Evolutionary conservation across 441 rosid genomes (phyloP), one percentile per base, ranked within the genome.

Genomic region (Corymbia citriodora): DNA sequence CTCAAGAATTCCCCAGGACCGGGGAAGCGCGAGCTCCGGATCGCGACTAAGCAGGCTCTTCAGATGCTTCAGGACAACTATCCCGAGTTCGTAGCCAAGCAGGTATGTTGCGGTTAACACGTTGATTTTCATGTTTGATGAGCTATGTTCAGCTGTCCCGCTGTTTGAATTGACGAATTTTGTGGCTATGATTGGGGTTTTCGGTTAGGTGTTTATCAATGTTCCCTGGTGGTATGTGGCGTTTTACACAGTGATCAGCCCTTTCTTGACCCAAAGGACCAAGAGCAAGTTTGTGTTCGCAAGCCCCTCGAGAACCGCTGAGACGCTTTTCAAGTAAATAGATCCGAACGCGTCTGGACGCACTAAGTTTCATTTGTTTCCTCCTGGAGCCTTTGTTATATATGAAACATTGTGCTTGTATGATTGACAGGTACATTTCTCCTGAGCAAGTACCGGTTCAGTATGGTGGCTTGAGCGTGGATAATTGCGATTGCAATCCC

Each of bases 401-500:
- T 55, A 5, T 11, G 16, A 55, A 87, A 59, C 40, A 87, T 18
- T 53, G 70, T 25, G 72, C 50, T 33, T 40, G 45, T 25, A 4
- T 16, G 52, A 33, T 89, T 31, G 87, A 17, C 70, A 72, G 96
- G 89, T 96, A 96, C 88, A 89, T 96, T 89, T 92, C 97, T 74
- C 96, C 97, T 59, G 98, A 96, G 90, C 94, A 94, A 88, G 98
- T 97, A 29, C 97, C 98, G 1, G 95, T 97, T 90, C 96, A 94
- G 61, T 96, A 95, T 82, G 99, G 99, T 91, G 99, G 99, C 48
- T 90, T 97, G 61, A 95, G 95, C 92, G 93, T 92, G 79, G 97
- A 97, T 88, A 6, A 70, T 88, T 90, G 91, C 6, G 91, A 90
- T 21, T 95, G 97, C 23, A 89, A 93, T 61, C 94, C 92, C 6